Conservation (phyloP, 2,329 filamentous ascomycete species). For the Aspergillus tanneri region DNA sequence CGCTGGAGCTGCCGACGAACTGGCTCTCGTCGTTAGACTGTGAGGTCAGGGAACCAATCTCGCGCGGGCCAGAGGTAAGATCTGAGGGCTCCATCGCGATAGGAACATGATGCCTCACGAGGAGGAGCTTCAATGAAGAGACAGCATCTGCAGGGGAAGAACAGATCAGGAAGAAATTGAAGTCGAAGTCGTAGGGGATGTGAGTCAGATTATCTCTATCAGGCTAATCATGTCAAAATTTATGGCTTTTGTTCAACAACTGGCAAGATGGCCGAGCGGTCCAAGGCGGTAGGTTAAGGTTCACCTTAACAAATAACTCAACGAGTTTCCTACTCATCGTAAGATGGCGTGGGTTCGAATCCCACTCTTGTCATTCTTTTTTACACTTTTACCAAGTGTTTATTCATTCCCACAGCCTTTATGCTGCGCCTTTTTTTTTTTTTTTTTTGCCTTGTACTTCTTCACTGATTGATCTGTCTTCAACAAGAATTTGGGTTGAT, state of each 20-base stretch:
- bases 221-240: neutral
- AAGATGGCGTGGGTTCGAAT: constrained; percentile 1
- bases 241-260: neutral
- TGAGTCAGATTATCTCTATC: neutral
- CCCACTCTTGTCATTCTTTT: neutral
- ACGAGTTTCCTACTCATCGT: neutral
- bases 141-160: neutral
- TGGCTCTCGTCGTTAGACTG: constrained; percentile 48
- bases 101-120: constrained; percentile 17
- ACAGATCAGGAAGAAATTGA: neutral
- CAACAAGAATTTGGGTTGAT: too few species aligned
- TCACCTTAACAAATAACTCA: neutral
- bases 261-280: neutral
- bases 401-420: neutral
- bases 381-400: neutral
- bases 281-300: neutral
- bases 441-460: too few species aligned
- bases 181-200: constrained; percentile 1
- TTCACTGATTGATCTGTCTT: too few species aligned
- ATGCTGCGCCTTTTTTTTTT: too few species aligned
- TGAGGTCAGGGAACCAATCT: constrained; percentile 46
- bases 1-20: constrained; percentile 54
- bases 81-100: constrained; percentile 30
- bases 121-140: neutral
- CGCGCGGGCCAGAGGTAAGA: constrained; percentile 30